Percentiles rank a stretch among this genome's conserved stretches.
These are phyloP conservation scores for Mrakia frigida DNA, from an alignment of 768 basidiomycete species.

Conservation along the genomic window DNA sequence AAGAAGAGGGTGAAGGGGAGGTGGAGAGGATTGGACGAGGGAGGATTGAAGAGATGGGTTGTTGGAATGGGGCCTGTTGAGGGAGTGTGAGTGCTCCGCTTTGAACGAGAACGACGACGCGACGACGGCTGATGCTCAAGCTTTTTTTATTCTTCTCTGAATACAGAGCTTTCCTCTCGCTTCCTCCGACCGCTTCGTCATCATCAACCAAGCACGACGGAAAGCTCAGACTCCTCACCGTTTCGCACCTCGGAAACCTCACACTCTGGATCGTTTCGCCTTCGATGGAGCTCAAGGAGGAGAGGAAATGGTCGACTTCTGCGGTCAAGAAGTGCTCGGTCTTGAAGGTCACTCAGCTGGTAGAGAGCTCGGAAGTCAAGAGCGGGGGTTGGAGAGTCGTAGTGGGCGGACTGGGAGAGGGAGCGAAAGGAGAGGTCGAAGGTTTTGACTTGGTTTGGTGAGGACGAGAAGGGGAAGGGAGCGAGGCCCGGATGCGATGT, in stretches of 20 bases:
- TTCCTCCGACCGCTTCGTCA: background rate
- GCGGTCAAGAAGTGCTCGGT: background rate
- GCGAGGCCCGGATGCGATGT: background rate
- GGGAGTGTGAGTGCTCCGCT: slow-evolving; percentile 7
- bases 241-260: background rate
- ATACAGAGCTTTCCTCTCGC: background rate
- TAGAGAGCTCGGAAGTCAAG: background rate
- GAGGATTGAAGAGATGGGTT: background rate
- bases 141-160: background rate
- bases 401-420: slow-evolving; percentile 10
- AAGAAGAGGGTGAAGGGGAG: slow-evolving; percentile 12
- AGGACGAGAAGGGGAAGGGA: background rate
- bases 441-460: slow-evolving; percentile 2
- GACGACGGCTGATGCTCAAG: background rate
- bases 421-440: slow-evolving; percentile 4
- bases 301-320: slow-evolving; percentile 1
- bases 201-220: too few relatives aligned
- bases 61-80: slow-evolving; percentile 1
- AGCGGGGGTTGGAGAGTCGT: background rate
- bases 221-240: background rate
- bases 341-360: background rate
- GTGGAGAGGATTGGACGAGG: slow-evolving; percentile 13
- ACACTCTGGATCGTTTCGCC: background rate
- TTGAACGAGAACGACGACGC: background rate
- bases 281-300: background rate